Evolutionary conservation across 2,329 filamentous ascomycete genomes (phyloP), one percentile per base, ranked within the genome.

Genomic region (Chalara sp.): DNA sequence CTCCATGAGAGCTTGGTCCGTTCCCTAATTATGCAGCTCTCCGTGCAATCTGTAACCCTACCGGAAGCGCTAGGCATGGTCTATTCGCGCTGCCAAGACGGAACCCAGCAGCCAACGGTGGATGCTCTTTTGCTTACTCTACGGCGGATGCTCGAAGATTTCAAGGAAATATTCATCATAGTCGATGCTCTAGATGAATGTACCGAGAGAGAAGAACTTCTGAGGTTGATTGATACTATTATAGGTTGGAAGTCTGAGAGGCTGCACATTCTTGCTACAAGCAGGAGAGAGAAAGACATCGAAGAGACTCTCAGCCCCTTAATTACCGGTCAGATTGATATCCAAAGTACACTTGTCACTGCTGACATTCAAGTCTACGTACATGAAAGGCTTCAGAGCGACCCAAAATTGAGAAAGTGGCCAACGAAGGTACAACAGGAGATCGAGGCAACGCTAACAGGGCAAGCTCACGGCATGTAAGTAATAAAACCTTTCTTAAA

Each of bases 161-260:
- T 70, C 41, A 37, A 62, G 0, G 49, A 65, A 6, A 60, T 68
- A 1, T 71, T 67, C 46, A 59, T 71, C 7, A 39, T 70, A 2
- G 7, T 71, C 3, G 68, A 72, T 51, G 69, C 68, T 1, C 55
- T 71, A 5, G 67, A 71, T 44, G 68, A 72, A 53, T 66, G 67
- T 42, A 44, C 49, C 3, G 46, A 56, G 21, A 57, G 61, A 3
- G 56, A 58, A 11, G 61, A 53, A 1, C 39, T 67, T 28, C 55
- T 70, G 5, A 32, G 62, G 21, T 32, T 57, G 11, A n/a, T 68
- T 28, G 44, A 56, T 1, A 56, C 62, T 5, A 54, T 67, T 1
- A 42, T 44, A 37, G 37, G 46, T 28, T 57, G 57, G 55, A 31
- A 46, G 13, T 42, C 53, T 42, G 45, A 52, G n/a, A 32, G 50